Conservation (phyloP, 2,329 filamentous ascomycete genomes). For the Colletotrichum gigasporum region DNA sequence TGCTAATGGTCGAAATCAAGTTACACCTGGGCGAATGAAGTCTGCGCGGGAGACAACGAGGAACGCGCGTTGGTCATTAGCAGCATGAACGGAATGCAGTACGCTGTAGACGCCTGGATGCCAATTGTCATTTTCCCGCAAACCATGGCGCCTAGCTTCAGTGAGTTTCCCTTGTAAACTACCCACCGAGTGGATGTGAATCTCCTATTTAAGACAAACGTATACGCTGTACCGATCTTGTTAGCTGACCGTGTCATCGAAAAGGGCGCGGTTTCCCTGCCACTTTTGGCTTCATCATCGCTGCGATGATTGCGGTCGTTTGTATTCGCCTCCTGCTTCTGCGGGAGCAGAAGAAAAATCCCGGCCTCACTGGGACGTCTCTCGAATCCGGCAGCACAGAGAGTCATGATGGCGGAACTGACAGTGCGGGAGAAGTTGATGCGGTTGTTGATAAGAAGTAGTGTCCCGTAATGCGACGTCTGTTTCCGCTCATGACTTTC, state of each 20-base stretch:
- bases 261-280: conserved; percentile 27
- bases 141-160: conserved; percentile 11
- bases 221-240: no score
- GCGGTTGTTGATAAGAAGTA: background rate
- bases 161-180: no score
- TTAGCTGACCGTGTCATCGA: background rate
- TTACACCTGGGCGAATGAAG: conserved; percentile 20
- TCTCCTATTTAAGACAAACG: no score
- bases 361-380: background rate
- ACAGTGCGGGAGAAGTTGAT: background rate
- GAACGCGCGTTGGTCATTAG: conserved; percentile 42
- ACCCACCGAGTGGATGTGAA: no score
- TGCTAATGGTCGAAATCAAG: background rate
- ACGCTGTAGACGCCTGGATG: conserved; percentile 21
- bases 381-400: background rate
- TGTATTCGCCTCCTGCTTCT: conserved; percentile 5
- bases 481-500: no score
- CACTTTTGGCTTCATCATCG: conserved; percentile 29
- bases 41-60: conserved; percentile 36
- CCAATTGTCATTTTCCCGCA: conserved; percentile 21
- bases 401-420: background rate
- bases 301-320: conserved; percentile 4
- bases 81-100: conserved; percentile 38
- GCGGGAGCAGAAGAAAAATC: conserved; percentile 18
- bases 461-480: no score